Base-by-base conservation (phyloP, 1,284 basidiomycete genomes). In the Sphagnurus paluster region DNA sequence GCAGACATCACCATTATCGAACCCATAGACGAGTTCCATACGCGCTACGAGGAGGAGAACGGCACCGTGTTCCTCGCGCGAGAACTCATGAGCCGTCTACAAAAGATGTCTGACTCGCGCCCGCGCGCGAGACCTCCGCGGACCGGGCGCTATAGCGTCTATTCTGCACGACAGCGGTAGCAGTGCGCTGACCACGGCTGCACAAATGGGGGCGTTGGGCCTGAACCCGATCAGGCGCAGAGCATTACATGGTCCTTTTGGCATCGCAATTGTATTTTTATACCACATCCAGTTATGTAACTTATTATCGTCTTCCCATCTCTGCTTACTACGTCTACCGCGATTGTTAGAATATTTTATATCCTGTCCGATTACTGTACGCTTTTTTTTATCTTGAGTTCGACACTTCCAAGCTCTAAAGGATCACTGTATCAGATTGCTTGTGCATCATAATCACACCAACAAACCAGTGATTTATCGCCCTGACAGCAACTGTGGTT, bases 61-160 rank as follows among this genome's bases (percentile, higher is more conserved):
- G 82, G 74, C 49, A 80, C 74, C 8, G 81, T 84, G 21, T 84
- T 82, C 59, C 68, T 85, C 36, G 76, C 82, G 8, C 75, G 72
- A 50, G 73, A 79, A 47, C 68, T 80, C 29, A 75, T 83, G 70
- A 69, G 71, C 20, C 73, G 72, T 29, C 56, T 84, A 47, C 71
- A 76, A 52, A 70, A 66, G 50, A 64, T 75, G 39, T 60, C 68
- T 26, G 67, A 71, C 58, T 70, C 70, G 57, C 70, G 67, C 64
- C 74, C 44, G 19, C 30, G 33, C 20, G 23, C 14, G 21, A 39
- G n/a, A 11, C 16, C 30, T 40, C 37, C 44, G 11, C 49, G 48
- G 30, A 48, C 68, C 63, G 49, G 69, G 59, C 69, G 34, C 46
- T 53, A 50, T 51, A 55, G 47, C 26, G 34, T 39, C 38, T 46